These are phyloP conservation scores for Kingdonia uniflora DNA, from an alignment of 164 flowering plant species.

Conservation along the genomic window DNA sequence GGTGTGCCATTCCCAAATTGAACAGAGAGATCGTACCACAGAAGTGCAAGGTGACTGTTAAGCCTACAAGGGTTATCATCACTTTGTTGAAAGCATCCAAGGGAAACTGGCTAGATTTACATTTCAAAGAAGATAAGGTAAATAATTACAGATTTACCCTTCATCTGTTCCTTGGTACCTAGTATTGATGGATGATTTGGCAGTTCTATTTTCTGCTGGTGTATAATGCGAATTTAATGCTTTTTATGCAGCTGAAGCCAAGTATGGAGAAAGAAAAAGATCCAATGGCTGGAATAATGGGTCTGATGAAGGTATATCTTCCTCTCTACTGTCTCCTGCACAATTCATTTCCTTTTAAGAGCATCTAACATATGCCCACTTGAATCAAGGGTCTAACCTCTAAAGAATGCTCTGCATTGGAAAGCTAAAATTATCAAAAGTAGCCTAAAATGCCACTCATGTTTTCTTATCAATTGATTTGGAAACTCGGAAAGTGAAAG, in stretches of 20 bases:
- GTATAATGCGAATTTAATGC: neutral
- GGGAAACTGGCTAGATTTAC: slow-evolving; percentile 86
- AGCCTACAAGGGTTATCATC: slow-evolving; percentile 64
- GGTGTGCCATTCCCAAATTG: slow-evolving; percentile 69
- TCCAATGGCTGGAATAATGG: slow-evolving; percentile 99
- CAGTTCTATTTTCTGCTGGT: neutral
- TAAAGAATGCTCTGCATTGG: too few relatives aligned
- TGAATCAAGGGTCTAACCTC: too few relatives aligned
- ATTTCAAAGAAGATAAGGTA: slow-evolving; percentile 93
- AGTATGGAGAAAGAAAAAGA: slow-evolving; percentile 55
- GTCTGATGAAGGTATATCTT: slow-evolving; percentile 20
- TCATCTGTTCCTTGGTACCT: neutral
- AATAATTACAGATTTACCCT: neutral
- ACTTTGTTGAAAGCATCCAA: slow-evolving; percentile 71
- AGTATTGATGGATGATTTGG: neutral
- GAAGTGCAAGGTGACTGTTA: slow-evolving; percentile 64
- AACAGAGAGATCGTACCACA: slow-evolving; percentile 73
- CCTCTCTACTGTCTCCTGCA: neutral
- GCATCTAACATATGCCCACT: too few relatives aligned
- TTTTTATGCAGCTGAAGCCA: slow-evolving; percentile 58
- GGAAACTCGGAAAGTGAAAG: too few relatives aligned
- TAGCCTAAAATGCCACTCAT: too few relatives aligned
- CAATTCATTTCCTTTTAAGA: neutral
- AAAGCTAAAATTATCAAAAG: too few relatives aligned
- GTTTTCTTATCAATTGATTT: too few relatives aligned